phyloP scores from a whole-genome alignment of 2,329 filamentous ascomycete genomes.

The Leptographium radiaticola region DNA sequence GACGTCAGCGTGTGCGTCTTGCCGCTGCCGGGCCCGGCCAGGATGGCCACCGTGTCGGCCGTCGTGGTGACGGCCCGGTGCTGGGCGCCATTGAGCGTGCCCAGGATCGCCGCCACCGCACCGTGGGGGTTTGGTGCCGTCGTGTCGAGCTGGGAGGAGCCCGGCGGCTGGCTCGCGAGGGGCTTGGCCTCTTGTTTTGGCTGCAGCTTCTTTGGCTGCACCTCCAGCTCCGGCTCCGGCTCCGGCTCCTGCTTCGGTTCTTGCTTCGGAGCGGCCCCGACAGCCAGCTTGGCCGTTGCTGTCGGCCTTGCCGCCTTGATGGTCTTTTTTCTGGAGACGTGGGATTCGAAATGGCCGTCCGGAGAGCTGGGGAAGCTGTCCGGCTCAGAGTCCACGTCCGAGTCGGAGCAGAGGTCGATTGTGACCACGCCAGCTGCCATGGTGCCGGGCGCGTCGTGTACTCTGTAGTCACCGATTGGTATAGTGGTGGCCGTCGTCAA shows the following conservation, averaged over 20 bases:
- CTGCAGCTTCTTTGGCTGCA: too few species aligned
- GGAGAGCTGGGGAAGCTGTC: neutral
- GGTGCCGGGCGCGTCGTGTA: neutral
- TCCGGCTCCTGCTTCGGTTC: neutral
- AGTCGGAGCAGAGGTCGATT: neutral
- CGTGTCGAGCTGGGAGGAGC: neutral
- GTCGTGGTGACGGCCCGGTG: slow-evolving; percentile 40
- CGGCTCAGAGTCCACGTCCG: neutral
- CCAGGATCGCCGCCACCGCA: slow-evolving; percentile 23
- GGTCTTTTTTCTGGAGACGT: neutral
- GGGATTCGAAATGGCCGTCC: neutral
- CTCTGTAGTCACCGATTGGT: neutral
- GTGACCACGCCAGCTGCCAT: neutral
- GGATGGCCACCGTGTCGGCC: slow-evolving; percentile 46
- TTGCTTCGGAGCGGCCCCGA: neutral
- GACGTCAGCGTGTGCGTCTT: slow-evolving; percentile 95
- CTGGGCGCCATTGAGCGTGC: slow-evolving; percentile 41
- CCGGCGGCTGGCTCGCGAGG: slow-evolving; percentile 1
- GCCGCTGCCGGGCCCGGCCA: slow-evolving; percentile 58
- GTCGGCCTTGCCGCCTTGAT: too few species aligned
- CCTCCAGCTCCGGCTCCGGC: neutral
- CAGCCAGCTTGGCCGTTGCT: neutral
- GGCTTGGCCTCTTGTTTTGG: neutral
- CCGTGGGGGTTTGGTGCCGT: too few species aligned
- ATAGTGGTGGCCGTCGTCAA: neutral